phyloP scores from a whole-genome alignment of 768 basidiomycete genomes.

The Lepiota brunneoincarnata region DNA sequence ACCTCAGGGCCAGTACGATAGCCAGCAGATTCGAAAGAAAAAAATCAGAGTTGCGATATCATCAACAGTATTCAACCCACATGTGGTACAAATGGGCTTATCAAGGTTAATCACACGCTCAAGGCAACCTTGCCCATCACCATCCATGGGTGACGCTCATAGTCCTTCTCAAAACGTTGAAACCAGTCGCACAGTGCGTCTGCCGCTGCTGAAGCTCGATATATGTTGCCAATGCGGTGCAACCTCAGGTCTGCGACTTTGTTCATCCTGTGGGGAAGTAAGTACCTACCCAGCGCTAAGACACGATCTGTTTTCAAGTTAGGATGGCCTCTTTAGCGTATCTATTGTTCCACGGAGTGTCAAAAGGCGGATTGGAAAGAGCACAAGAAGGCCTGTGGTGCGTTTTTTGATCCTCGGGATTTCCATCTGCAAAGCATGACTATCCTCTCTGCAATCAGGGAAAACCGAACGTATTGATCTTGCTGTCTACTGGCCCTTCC shows the following conservation, averaged over 20 bases:
- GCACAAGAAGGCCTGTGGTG: conserved; percentile 12
- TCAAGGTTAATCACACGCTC: no score
- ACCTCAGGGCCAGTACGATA: no score
- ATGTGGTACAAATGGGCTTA: no score
- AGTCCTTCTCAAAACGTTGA: no score
- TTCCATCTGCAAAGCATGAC: not conserved
- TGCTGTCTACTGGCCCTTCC: conserved; percentile 28
- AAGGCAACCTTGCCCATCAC: no score
- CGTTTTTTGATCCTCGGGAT: not conserved
- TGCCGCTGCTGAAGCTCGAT: not conserved
- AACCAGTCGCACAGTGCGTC: no score
- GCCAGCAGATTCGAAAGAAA: no score
- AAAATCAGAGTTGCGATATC: no score
- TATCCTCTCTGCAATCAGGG: conserved; percentile 20
- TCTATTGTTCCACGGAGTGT: conserved; percentile 14
- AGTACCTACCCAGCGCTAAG: no score
- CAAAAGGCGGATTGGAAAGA: conserved; percentile 14
- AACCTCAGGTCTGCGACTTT: not conserved
- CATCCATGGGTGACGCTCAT: no score
- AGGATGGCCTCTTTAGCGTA: not conserved
- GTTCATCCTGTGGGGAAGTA: conserved; percentile 1
- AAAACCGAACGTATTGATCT: conserved; percentile 36
- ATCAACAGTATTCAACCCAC: no score
- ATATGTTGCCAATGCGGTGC: not conserved
- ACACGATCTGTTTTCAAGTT: not conserved